Evolutionary conservation across 2,329 filamentous ascomycete genomes (phyloP).

Genomic region (Trichoderma hamatum): DNA sequence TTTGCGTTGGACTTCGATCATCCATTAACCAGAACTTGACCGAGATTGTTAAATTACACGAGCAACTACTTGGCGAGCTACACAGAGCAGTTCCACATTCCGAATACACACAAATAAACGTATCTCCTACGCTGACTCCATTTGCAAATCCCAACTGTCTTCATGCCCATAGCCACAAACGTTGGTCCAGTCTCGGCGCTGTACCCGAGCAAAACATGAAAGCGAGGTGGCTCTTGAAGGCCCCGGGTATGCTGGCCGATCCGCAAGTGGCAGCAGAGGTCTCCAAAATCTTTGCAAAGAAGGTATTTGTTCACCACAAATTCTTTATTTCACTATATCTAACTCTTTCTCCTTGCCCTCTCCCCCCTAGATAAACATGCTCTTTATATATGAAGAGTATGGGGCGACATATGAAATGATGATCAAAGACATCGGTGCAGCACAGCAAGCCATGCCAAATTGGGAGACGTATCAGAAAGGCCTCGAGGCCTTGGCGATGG

Average conservation of each 20-base stretch:
- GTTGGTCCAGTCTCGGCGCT: constrained; percentile 53
- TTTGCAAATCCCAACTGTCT: constrained; percentile 7
- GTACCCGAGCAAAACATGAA: constrained; percentile 47
- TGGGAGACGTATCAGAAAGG: constrained; percentile 85
- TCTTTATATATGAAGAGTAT: constrained; percentile 90
- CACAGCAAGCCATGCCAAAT: constrained; percentile 68
- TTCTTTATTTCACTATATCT: background rate
- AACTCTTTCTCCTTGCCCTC: background rate
- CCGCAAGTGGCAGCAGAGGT: constrained; percentile 63
- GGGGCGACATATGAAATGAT: constrained; percentile 87
- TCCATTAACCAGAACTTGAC: constrained; percentile 79
- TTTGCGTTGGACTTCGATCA: constrained; percentile 65
- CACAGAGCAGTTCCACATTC: constrained; percentile 71
- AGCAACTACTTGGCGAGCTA: constrained; percentile 75
- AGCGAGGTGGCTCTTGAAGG: constrained; percentile 48
- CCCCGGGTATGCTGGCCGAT: constrained; percentile 58
- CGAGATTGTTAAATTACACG: constrained; percentile 81
- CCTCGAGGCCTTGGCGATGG: constrained; percentile 78
- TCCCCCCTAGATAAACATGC: constrained; percentile 69
- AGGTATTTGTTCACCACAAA: constrained; percentile 47
- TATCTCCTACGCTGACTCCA: constrained; percentile 26
- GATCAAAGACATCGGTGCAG: constrained; percentile 72
- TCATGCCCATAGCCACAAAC: constrained; percentile 42
- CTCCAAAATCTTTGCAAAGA: constrained; percentile 62
- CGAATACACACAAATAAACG: constrained; percentile 55